Evolutionary conservation across 495 filamentous ascomycete genomes (phyloP).

Genomic region (Penicillium verhagenii): DNA sequence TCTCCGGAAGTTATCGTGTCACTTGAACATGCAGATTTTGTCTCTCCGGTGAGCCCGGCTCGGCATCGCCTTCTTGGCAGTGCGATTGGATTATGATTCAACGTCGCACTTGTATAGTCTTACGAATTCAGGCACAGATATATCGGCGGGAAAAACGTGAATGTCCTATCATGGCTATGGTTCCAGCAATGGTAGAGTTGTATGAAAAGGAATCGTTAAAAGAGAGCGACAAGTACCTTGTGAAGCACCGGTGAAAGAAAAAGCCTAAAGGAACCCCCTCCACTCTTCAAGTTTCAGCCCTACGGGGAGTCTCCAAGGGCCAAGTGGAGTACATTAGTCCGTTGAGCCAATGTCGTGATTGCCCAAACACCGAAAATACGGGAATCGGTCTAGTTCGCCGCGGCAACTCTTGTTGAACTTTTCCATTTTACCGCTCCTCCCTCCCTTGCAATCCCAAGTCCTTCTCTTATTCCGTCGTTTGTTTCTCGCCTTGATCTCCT

Average conservation of each 20-base stretch:
- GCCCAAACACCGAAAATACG: neutral
- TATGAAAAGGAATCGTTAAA: neutral
- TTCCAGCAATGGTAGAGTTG: too few species aligned
- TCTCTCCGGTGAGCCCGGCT: neutral
- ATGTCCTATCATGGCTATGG: too few species aligned
- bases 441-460: neutral
- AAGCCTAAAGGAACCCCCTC: too few species aligned
- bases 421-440: neutral
- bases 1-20: neutral
- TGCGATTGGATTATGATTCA: neutral
- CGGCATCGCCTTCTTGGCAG: neutral
- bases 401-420: slow-evolving; percentile 6
- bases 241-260: too few species aligned
- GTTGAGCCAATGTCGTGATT: neutral
- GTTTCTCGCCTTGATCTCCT: neutral
- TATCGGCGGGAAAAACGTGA: too few species aligned
- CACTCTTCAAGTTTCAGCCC: neutral
- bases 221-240: too few species aligned
- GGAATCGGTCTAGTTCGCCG: neutral
- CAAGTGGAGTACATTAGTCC: neutral
- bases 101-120: neutral
- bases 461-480: neutral
- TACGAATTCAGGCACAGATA: neutral
- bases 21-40: neutral
- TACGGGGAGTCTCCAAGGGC: too few species aligned